These are phyloP conservation scores for Crithidia thermophila DNA, from an alignment of 208 protist genomes.

Conservation along the genomic window DNA sequence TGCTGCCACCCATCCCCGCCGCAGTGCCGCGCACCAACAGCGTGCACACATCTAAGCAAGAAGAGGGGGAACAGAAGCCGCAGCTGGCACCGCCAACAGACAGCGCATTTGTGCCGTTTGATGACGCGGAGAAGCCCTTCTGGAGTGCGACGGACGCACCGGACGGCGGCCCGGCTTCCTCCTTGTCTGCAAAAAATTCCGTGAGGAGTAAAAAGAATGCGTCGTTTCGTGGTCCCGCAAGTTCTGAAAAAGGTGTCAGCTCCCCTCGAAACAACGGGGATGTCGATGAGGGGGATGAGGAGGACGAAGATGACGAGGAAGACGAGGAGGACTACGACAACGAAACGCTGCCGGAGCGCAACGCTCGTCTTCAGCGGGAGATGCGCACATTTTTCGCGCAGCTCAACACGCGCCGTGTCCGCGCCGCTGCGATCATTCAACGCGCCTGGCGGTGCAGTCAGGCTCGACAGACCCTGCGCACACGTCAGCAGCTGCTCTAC, in stretches of 20 bases:
- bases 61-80: constrained; percentile 7
- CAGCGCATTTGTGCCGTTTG: no score
- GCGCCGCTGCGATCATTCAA: constrained; percentile 58
- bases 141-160: no score
- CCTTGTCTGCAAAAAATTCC: no score
- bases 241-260: no score
- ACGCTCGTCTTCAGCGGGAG: constrained; percentile 62
- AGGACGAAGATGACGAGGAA: constrained; percentile 22
- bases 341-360: constrained; percentile 66
- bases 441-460: constrained; percentile 59
- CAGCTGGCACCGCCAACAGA: no score
- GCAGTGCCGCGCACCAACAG: constrained; percentile 2
- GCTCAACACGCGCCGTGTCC: constrained; percentile 41
- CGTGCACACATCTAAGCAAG: not conserved
- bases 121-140: not conserved
- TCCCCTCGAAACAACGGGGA: not conserved
- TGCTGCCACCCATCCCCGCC: constrained; percentile 26
- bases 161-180: no score
- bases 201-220: no score
- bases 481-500: constrained; percentile 70
- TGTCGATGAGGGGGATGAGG: not conserved
- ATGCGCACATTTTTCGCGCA: constrained; percentile 49
- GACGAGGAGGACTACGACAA: constrained; percentile 49
- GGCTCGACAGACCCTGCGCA: constrained; percentile 47
- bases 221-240: no score